Evolutionary conservation across 2,329 filamentous ascomycete genomes (phyloP), one percentile per base, ranked within the genome.

Genomic region (Penicillium sp.): DNA sequence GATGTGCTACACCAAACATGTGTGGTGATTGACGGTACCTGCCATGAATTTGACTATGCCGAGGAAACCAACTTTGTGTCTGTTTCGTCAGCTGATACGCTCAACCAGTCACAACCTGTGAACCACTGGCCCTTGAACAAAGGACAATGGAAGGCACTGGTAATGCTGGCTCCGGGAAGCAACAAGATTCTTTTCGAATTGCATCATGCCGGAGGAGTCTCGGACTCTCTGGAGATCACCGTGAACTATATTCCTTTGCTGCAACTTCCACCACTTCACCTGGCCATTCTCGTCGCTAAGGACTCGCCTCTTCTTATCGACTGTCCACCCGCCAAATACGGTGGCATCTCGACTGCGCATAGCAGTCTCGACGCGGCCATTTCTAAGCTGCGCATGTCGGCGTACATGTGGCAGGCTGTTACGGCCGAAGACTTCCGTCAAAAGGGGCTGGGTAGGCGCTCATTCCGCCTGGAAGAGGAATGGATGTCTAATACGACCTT

Each of bases 321-420:
- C 26, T 66, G 64, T 37, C 64, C 64, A 4, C 58, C 58, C 3
- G 43, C 55, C 33, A 66, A 63, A 33, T 54, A 50, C 9, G 56
- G 62, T 0, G 51, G 42, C n/a, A 61, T 65, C n/a, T 62, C 64
- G 2, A 57, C 49, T 19, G 55, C 58, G 1, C 64, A 66, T 31
- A 57, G 52, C 19, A 47, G 56, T 33, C 50, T 66, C 13, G 58
- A 65, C 27, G 59, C 64, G 1, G 64, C 61, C 26, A 60, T 66
- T 31, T 46, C 62, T 29, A 66, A 66, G 27, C 50, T 66, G 29
- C 58, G 64, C 33, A 62, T 63, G 55, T 57, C 64, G 1, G 64
- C 64, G 13, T 66, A 66, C 43, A 66, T 66, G 62, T 66, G 64
- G 64, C 64, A 66, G 35, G 64, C 64, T 29, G 37, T 61, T 31